phyloP scores from a whole-genome alignment of 331 rosid genomes.

The Pyrus hybrid region DNA sequence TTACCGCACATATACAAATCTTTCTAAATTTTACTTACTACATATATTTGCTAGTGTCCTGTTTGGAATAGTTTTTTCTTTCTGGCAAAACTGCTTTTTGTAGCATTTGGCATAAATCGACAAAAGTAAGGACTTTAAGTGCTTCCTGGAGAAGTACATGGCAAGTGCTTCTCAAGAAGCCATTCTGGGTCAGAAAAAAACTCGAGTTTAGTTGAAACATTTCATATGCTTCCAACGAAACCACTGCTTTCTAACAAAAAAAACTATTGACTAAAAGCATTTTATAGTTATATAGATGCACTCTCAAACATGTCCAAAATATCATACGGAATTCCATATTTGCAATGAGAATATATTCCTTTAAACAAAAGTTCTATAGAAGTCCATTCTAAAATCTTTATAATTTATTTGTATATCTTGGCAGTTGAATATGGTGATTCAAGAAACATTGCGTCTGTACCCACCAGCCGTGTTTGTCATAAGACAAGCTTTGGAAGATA shows the following conservation, averaged over 20 bases:
- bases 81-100: not conserved
- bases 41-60: too few species aligned
- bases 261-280: not conserved
- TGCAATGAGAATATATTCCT: not conserved
- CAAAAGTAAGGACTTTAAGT: not conserved
- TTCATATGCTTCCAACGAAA: not conserved
- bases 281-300: not conserved
- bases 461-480: constrained; percentile 23
- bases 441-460: constrained; percentile 51
- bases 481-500: constrained; percentile 30
- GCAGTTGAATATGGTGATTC: constrained; percentile 61
- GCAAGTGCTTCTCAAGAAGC: not conserved
- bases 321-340: not conserved
- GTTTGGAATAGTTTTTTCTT: not conserved
- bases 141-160: not conserved
- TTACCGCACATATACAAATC: not conserved
- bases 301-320: not conserved
- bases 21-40: too few species aligned
- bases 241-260: not conserved
- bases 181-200: not conserved
- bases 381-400: not conserved
- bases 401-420: not conserved
- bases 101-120: not conserved
- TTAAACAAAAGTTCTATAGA: not conserved
- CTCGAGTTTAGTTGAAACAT: not conserved